Conservation (phyloP, 2,329 filamentous ascomycete genomes). For the Neonectria hederae region DNA sequence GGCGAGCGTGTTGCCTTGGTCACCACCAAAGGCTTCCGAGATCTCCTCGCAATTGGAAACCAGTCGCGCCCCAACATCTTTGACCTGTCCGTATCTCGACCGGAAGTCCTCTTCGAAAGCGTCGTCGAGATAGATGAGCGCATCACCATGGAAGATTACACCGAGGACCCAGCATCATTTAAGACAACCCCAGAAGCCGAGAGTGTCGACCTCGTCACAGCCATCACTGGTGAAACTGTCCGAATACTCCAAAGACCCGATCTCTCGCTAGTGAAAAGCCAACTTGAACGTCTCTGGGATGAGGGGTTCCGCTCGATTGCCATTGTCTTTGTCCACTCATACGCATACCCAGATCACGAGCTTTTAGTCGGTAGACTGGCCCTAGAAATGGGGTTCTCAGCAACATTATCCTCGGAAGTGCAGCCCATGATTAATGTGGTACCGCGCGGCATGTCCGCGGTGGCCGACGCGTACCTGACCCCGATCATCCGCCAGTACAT, state of each 20-base stretch:
- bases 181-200: conserved; percentile 56
- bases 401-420: background rate
- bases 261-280: conserved; percentile 40
- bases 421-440: conserved; percentile 52
- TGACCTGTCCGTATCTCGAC: conserved; percentile 73
- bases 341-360: background rate
- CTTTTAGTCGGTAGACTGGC: background rate
- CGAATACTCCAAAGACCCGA: conserved; percentile 71
- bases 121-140: conserved; percentile 80
- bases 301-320: background rate
- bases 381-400: background rate
- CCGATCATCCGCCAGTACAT: conserved; percentile 48
- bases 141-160: conserved; percentile 78
- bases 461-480: conserved; percentile 53
- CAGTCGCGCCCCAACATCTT: conserved; percentile 79
- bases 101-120: conserved; percentile 73
- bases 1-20: conserved; percentile 76
- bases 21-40: conserved; percentile 77
- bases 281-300: background rate
- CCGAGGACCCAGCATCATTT: conserved; percentile 68
- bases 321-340: conserved; percentile 3
- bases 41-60: conserved; percentile 77
- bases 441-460: conserved; percentile 51
- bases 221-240: conserved; percentile 74
- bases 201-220: conserved; percentile 69